These are phyloP conservation scores for Acacia melanoxylon DNA, from an alignment of 306 rosid species.

Conservation along the genomic window DNA sequence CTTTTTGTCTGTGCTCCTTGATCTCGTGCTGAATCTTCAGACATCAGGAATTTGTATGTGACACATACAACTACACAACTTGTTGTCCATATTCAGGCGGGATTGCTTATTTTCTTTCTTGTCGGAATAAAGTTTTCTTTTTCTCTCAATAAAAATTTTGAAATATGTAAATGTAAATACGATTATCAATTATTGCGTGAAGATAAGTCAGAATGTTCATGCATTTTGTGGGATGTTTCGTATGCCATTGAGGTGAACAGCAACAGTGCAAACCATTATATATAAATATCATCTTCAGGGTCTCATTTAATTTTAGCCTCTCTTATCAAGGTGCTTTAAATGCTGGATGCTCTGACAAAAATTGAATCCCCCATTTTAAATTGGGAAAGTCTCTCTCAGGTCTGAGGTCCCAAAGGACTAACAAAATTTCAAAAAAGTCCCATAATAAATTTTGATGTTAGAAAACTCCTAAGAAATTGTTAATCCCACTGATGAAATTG, in stretches of 20 bases:
- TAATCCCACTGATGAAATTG: too few species aligned
- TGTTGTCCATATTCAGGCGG: background rate
- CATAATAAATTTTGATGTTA: too few species aligned
- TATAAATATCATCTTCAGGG: too few species aligned
- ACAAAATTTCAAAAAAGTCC: too few species aligned
- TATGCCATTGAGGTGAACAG: background rate
- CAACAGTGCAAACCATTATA: background rate
- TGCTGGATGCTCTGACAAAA: background rate
- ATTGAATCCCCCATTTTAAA: background rate
- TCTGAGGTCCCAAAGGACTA: too few species aligned
- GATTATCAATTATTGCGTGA: background rate
- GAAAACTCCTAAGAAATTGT: too few species aligned
- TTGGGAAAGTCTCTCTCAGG: background rate
- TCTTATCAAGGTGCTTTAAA: background rate
- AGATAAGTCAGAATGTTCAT: background rate
- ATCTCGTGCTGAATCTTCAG: background rate
- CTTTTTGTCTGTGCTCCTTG: background rate
- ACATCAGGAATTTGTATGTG: background rate
- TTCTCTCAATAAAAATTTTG: background rate
- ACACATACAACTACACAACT: background rate
- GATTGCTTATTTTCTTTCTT: constrained; percentile 11
- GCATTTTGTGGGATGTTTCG: background rate
- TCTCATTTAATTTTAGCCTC: background rate
- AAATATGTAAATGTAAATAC: constrained; percentile 28
- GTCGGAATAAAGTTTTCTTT: background rate